Percentiles rank a stretch among this genome's conserved stretches.
Conservation (phyloP, 257 asterid genomes). For the Solanum verrucosum region DNA sequence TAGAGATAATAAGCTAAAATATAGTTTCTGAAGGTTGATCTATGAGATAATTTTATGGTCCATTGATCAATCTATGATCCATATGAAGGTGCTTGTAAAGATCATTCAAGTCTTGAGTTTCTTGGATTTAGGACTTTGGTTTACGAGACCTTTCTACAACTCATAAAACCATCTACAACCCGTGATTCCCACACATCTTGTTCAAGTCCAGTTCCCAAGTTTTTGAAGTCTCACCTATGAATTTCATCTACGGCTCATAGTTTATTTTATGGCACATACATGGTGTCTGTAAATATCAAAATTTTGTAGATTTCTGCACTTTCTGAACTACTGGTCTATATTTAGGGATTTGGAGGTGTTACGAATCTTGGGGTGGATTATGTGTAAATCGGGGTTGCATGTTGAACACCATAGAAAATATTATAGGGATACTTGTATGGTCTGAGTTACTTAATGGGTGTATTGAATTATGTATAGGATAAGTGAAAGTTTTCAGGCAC, state of each 20-base stretch:
- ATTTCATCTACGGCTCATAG: neutral
- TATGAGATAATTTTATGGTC: too few species aligned
- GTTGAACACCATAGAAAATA: neutral
- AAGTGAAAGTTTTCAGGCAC: too few species aligned
- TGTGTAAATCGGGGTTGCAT: neutral
- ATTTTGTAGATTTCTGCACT: neutral
- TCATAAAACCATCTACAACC: neutral
- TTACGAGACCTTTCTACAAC: too few species aligned
- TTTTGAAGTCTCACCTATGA: neutral
- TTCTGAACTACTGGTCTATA: neutral
- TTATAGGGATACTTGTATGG: neutral
- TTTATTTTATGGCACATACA: neutral
- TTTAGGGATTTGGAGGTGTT: neutral
- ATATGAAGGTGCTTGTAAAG: neutral
- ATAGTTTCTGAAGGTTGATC: neutral
- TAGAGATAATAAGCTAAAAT: neutral
- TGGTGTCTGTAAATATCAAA: neutral
- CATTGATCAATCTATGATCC: neutral
- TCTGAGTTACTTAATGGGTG: neutral
- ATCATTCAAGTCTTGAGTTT: neutral
- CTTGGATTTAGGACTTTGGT: neutral
- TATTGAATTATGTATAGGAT: neutral
- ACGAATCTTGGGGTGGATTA: neutral
- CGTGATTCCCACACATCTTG: neutral
- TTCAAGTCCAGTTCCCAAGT: neutral